phyloP scores from a whole-genome alignment of 2,329 filamentous ascomycete genomes.

The Xylariaceae sp. region DNA sequence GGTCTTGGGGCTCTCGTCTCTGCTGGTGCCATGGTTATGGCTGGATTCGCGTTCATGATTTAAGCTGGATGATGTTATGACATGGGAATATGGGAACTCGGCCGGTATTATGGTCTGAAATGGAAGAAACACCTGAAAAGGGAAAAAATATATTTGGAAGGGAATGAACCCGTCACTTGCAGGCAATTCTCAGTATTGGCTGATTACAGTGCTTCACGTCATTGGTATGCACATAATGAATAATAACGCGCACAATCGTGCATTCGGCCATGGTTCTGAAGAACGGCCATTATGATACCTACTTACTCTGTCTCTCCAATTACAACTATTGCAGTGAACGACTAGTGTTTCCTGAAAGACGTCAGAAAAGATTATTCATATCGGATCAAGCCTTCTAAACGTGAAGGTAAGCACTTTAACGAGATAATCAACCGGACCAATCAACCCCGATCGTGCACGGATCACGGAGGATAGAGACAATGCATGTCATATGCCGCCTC shows the following conservation, averaged over 20 bases:
- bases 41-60: conserved; percentile 21
- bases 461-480: background rate
- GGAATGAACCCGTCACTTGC: too few species aligned
- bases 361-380: background rate
- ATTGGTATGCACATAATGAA: too few species aligned
- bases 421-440: background rate
- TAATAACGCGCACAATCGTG: too few species aligned
- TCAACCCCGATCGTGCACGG: background rate
- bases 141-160: too few species aligned
- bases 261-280: too few species aligned
- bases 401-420: background rate
- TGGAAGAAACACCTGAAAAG: background rate
- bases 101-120: background rate
- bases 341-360: too few species aligned
- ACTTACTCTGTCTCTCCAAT: too few species aligned
- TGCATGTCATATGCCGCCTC: background rate
- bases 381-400: background rate
- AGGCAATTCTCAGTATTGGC: too few species aligned
- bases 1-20: conserved; percentile 18
- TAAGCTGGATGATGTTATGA: conserved; percentile 1
- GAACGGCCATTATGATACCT: too few species aligned
- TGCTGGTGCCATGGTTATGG: conserved; percentile 19
- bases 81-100: background rate
- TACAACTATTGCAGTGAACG: too few species aligned
- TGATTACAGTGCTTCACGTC: too few species aligned